Evolutionary conservation across 1,284 basidiomycete genomes (phyloP), one percentile per base, ranked within the genome.

Genomic region (Microbotryum silenes-acaulis): DNA sequence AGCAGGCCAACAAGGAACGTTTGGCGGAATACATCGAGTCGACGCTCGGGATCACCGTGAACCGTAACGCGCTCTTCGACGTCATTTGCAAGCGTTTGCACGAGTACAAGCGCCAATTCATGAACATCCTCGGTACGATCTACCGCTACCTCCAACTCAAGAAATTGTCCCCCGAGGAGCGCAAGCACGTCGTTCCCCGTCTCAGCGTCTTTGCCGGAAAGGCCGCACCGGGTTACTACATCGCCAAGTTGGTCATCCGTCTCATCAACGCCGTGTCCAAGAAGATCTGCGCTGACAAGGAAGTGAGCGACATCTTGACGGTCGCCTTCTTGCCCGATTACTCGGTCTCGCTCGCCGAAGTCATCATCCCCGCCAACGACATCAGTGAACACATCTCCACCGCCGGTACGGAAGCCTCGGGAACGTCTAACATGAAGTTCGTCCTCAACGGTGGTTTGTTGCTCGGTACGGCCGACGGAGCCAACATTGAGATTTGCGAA

Each of bases 401-500:
- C 10, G 91, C 91, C 2, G 91, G 92, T 55, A 94, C 91, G 1
- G 91, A 94, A 74, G 79, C 78, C 12, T 76, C 74, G 50, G 86
- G 86, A 37, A 89, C 87, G 23, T 88, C 87, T 45, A 93, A 94
- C 80, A 94, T 94, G 91, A 94, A 96, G 79, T 75, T 81, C 52
- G 86, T 85, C 72, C 73, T 90, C 53, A 92, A 91, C 71, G 91
- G 91, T 53, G 91, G 89, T n/a, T 77, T 94, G 52, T 79, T 93
- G 6, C 55, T 70, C 37, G 61, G 65, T 63, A 74, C 71, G 6
- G 70, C 76, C 76, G 89, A 96, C 75, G 92, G 92, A 63, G 92
- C 91, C 25, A 93, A 92, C 74, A 91, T 94, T 64, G 91, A 94
- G 78, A 94, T 96, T 68, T 91, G 89, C 3, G 89, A 94, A 73